phyloP scores from a whole-genome alignment of 768 basidiomycete genomes.

The Trametes cingulata region DNA sequence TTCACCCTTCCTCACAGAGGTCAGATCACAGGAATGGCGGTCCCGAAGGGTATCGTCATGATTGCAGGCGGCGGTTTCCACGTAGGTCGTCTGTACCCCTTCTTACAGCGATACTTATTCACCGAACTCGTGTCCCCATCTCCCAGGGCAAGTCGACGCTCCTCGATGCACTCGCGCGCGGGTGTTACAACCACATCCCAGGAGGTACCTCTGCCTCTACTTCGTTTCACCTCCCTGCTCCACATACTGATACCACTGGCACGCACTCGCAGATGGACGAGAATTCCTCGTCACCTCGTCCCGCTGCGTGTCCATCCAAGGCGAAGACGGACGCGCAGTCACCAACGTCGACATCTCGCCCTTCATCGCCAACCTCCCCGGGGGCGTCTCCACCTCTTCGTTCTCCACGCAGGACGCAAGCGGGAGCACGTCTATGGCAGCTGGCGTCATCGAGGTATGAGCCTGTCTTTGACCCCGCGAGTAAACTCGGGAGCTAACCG shows the following conservation, averaged over 20 bases:
- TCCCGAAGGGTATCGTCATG: slow-evolving; percentile 21
- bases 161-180: slow-evolving; percentile 19
- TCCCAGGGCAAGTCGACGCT: slow-evolving; percentile 22
- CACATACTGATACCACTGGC: neutral
- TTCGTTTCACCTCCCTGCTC: neutral
- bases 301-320: slow-evolving; percentile 13
- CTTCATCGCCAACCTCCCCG: slow-evolving; percentile 20
- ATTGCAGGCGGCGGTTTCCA: slow-evolving; percentile 24
- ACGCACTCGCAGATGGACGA: slow-evolving; percentile 13
- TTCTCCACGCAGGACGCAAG: slow-evolving; percentile 26
- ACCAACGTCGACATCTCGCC: slow-evolving; percentile 23
- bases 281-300: slow-evolving; percentile 22
- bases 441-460: slow-evolving; percentile 19
- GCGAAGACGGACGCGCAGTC: slow-evolving; percentile 24
- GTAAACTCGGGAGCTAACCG: no score
- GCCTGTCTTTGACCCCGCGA: neutral
- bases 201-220: slow-evolving; percentile 2
- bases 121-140: neutral
- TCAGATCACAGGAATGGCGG: slow-evolving; percentile 17
- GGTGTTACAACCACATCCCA: slow-evolving; percentile 22
- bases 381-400: slow-evolving; percentile 9
- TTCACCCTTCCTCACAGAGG: slow-evolving; percentile 19
- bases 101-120: neutral
- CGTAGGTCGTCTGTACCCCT: neutral
- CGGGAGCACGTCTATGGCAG: slow-evolving; percentile 26